Evolutionary conservation across 2,329 filamentous ascomycete species (phyloP), one percentile per base, ranked within the genome.

Genomic region (Trichophaea hybrida): DNA sequence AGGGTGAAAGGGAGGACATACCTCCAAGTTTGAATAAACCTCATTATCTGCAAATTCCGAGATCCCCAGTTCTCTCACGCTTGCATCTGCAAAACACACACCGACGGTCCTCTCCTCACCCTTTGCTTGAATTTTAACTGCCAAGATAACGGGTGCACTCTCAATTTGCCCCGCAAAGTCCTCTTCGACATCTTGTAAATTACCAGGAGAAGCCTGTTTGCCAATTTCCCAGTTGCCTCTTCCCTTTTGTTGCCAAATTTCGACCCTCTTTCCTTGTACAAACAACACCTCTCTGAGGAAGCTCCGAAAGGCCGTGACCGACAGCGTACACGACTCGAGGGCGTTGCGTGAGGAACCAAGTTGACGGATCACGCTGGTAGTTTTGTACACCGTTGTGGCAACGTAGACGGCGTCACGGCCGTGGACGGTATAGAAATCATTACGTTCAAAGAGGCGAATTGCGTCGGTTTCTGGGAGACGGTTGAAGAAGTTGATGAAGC

Each of bases 1-100:
- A 43, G 38, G 38, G n/a, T 43, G 38, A 15, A 15, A 12, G 38
- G 38, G 10, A n/a, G 1, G 51, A 54, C 52, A 17, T 58, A 68
- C 89, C 74, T 98, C 93, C 66, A 98, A 94, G 72, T 98, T 98
- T 56, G 91, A 97, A 75, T 94, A 98, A 7, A 96, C 78, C 70
- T 98, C 93, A 70, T 97, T 98, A 76, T 98, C 93, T n/a, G 95
- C 80, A 66, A 98, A 98, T 71, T 98, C 94, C 76, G 88, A 95
- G 57, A 98, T 89, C 6, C 93, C 93, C 1, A 98, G 79, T 75
- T 98, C 93, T 55, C 93, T 80, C 32, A 97, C 91, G 66, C 88
- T 96, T 0, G 94, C 93, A 75, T 98, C 93, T 6, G 93, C 94
- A 70, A 98, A 98, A 73, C 93, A 97, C 4, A 98, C 91, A 6